Evolutionary conservation across 768 basidiomycete genomes (phyloP).

Genomic region (Tephrocybe sp.): DNA sequence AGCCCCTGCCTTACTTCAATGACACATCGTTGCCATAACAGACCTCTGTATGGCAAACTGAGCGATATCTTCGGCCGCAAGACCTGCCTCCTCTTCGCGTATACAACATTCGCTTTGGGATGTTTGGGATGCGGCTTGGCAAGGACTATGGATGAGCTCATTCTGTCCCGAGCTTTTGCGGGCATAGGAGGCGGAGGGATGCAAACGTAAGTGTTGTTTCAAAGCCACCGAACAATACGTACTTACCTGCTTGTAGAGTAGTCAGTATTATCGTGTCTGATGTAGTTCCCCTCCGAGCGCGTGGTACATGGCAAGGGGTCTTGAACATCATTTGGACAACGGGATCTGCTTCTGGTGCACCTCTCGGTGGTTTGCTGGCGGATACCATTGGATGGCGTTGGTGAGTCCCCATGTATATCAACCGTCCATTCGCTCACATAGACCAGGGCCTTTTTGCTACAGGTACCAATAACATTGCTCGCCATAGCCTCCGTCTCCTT

Average conservation of each 20-base stretch:
- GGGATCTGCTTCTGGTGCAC: constrained; percentile 59
- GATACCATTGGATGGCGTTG: constrained; percentile 71
- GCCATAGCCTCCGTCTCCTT: constrained; percentile 54
- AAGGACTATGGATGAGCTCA: constrained; percentile 50
- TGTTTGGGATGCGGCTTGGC: constrained; percentile 53
- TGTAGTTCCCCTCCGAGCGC: constrained; percentile 55
- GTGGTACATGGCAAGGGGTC: constrained; percentile 73
- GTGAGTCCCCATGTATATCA: constrained; percentile 24
- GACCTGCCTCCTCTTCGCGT: constrained; percentile 52
- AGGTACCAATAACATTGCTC: constrained; percentile 53
- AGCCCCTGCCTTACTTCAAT: background rate
- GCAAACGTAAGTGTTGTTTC: constrained; percentile 52
- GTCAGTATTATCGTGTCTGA: constrained; percentile 68
- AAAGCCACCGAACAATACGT: background rate
- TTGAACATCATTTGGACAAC: constrained; percentile 58
- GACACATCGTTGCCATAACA: constrained; percentile 26
- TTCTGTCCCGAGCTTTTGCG: constrained; percentile 50
- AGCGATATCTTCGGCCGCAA: constrained; percentile 68
- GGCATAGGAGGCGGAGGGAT: constrained; percentile 65
- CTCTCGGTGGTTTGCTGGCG: constrained; percentile 58
- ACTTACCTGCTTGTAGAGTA: constrained; percentile 33
- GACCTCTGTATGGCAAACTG: constrained; percentile 62
- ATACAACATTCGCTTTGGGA: constrained; percentile 51
- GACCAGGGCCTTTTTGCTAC: constrained; percentile 54
- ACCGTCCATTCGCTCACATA: background rate